Base-by-base conservation (phyloP, 2,329 filamentous ascomycete species). In the Septoria linicola region DNA sequence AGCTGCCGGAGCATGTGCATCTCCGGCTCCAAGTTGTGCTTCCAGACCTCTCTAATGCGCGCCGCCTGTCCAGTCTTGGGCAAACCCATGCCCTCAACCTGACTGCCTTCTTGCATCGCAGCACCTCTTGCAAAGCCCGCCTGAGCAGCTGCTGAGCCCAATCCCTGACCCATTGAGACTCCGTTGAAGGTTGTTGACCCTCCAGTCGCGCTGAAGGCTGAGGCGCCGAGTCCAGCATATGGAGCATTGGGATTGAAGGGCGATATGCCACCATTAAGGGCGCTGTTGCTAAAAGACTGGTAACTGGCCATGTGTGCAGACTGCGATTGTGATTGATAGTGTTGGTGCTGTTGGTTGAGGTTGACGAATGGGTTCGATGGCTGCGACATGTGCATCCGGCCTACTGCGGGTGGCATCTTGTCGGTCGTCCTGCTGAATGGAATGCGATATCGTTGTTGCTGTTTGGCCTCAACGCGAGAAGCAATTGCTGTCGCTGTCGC, bases 21-120 rank as follows among this genome's bases (percentile, higher is more conserved):
- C 74, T 99, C 93, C 66, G 95, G 87, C 20, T 88, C 82, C 57
- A 97, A 73, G 65, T 97, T 97, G 63, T 89, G 83, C 68, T 87
- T 87, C 93, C 93, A 99, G 32, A 99, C 93, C 65, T 99, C 92
- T 59, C 91, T 82, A 84, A 97, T 97, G 69, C 90, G 80, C 56
- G 84, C 82, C 65, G 89, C 89, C 25, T 76, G 77, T 14, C 80
- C 80, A 54, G 81, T 72, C 80, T 82, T 70, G 70, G 79, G 67
- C 53, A 68, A 55, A 31, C 63, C 58, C 30, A 54, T 58, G 25
- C 53, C 57, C 30, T 61, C 59, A 11, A 62, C 58, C 32, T 57
- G 52, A 45, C 64, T 59, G 55, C 69, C 66, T 58, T 78, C 73
- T 57, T 79, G 76, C 59, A 78, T 68, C 35, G 75, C 74, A 21